Evolutionary conservation across 305 asterid genomes (phyloP).

Genomic region (Fraxinus platypoda): DNA sequence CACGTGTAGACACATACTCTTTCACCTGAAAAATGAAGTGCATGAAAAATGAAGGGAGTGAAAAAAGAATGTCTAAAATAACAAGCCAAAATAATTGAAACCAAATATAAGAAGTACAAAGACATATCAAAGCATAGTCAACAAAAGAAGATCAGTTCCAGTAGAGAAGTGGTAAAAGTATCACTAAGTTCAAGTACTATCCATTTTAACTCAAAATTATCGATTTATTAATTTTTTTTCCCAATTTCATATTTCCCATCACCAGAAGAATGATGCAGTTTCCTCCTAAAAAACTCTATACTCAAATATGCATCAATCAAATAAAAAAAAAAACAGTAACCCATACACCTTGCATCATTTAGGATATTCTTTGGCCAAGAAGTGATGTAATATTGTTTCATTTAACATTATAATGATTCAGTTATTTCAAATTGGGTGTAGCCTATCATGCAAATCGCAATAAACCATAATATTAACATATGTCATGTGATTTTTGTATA

Average conservation of each 20-base stretch:
- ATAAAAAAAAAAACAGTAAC: background rate
- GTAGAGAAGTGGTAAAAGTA: constrained; percentile 1
- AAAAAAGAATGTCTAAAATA: constrained; percentile 8
- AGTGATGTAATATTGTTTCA: background rate
- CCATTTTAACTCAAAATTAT: background rate
- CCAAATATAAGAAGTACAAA: constrained; percentile 14
- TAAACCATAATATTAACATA: background rate
- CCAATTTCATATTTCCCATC: background rate
- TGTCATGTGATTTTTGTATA: background rate
- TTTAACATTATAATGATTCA: background rate
- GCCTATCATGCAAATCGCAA: background rate
- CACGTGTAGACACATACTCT: constrained; percentile 85
- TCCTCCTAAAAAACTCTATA: background rate
- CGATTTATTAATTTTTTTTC: background rate
- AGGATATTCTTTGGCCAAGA: constrained; percentile 1
- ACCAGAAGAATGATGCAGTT: background rate
- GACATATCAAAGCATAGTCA: constrained; percentile 7
- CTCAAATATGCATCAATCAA: background rate
- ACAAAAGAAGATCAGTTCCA: constrained; percentile 5
- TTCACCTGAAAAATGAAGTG: constrained; percentile 66
- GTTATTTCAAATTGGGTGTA: background rate
- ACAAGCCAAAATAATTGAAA: constrained; percentile 6
- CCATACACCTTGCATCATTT: background rate
- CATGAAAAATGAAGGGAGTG: background rate
- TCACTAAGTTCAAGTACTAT: background rate